phyloP scores from a whole-genome alignment of 1,139 yeast species.

The Yamadazyma sp. region DNA sequence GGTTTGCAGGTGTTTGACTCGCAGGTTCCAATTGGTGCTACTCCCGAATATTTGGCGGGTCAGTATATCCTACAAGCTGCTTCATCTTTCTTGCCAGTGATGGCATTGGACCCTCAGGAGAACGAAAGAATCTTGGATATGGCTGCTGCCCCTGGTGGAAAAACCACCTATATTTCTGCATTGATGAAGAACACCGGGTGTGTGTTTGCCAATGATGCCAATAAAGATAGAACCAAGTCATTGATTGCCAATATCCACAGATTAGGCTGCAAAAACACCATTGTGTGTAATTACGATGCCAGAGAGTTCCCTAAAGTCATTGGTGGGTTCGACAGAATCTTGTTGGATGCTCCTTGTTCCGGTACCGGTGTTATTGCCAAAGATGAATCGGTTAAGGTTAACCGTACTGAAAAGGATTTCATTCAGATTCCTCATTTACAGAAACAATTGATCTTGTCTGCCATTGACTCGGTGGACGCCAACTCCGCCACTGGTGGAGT shows the following conservation, averaged over 20 bases:
- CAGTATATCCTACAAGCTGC: constrained; percentile 98
- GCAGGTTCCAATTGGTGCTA: constrained; percentile 98
- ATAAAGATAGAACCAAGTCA: constrained; percentile 93
- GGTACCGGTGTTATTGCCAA: constrained; percentile 99
- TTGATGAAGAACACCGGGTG: constrained; percentile 98
- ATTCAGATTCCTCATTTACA: constrained; percentile 96
- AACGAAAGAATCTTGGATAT: constrained; percentile 93
- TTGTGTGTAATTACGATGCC: constrained; percentile 97
- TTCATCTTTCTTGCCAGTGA: constrained; percentile 93
- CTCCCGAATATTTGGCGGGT: constrained; percentile 98
- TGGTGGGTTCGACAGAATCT: constrained; percentile 95
- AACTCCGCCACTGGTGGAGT: constrained; percentile 89
- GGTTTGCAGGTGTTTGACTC: constrained; percentile 97
- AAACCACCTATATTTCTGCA: constrained; percentile 93
- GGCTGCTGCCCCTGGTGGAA: constrained; percentile 99
- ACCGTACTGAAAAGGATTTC: constrained; percentile 94
- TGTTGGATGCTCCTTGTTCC: constrained; percentile 98
- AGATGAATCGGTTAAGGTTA: constrained; percentile 91
- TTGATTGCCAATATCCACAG: constrained; percentile 97
- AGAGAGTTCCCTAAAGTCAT: constrained; percentile 97
- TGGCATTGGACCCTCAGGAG: constrained; percentile 96
- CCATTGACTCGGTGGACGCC: constrained; percentile 97
- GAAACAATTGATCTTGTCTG: constrained; percentile 87
- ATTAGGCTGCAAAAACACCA: constrained; percentile 92
- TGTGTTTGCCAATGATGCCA: constrained; percentile 95